Evolutionary conservation across 2,329 filamentous ascomycete genomes (phyloP), one percentile per base, ranked within the genome.

Genomic region (Didymellaceae sp.): DNA sequence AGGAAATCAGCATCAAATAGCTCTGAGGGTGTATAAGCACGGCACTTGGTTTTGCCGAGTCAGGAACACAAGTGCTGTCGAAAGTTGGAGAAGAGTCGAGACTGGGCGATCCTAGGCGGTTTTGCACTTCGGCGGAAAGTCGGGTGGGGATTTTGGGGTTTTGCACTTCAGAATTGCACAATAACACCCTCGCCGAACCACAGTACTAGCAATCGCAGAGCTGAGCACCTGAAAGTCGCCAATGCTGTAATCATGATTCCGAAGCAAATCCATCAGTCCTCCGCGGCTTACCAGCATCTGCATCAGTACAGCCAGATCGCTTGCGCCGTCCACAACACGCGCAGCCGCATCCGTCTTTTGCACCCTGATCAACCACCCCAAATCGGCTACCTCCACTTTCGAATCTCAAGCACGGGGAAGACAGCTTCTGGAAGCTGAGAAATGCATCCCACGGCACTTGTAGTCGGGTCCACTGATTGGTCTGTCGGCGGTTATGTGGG

Each of bases 391-490:
- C 30, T 31, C 37, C 44, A 51, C 48, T 32, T 21, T 25, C 13
- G 21, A 41, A 41, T 14, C 18, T 17, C 34, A 38, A 42, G 42
- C 26, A 38, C 17, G 37, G 43, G 39, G 32, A 33, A 43, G 18
- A 14, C 26, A 13, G n/a, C 32, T 43, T 44, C 31, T 47, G 28
- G 38, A 40, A 40, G 50, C 43, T 53, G 46, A 53, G 44, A 47
- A 53, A 53, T 53, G 33, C 33, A 44, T 30, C 24, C 25, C 14
- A 49, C 31, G 42, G 25, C 42, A 52, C 13, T 42, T 42, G 8
- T 11, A 9, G 13, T 32, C 2, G 9, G 14, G n/a, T 20, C 7
- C 13, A 4, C 6, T 37, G 28, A 45, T 52, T 52, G 48, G 48
- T 20, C 7, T 37, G 7, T n/a, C 31, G 2, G 9, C 14, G 24